phyloP scores from a whole-genome alignment of 2,329 filamentous ascomycete genomes.

The Colletotrichum kahawae region DNA sequence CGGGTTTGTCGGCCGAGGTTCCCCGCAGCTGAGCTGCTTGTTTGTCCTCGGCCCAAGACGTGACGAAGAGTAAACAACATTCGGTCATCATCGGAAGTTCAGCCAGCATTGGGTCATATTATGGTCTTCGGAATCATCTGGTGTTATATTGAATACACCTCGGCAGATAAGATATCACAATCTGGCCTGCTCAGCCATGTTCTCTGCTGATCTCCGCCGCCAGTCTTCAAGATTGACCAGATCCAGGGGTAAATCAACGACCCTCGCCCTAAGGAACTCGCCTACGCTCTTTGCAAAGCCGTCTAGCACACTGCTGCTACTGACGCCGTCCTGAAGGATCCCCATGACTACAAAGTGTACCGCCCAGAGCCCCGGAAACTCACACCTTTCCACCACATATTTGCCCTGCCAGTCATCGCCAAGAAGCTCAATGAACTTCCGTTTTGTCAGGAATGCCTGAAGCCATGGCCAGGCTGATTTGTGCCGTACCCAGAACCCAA shows the following conservation, averaged over 20 bases:
- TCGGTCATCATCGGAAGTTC: neutral
- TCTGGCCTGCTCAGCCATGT: neutral
- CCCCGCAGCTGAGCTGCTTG: neutral
- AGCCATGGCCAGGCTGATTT: slow-evolving; percentile 45
- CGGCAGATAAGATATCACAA: neutral
- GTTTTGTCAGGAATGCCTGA: slow-evolving; percentile 39
- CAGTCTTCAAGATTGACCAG: slow-evolving; percentile 27
- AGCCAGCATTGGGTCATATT: neutral
- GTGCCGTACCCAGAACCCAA: slow-evolving; percentile 40
- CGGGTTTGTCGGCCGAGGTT: neutral
- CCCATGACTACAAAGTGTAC: slow-evolving; percentile 53
- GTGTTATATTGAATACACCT: neutral
- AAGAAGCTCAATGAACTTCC: slow-evolving; percentile 42
- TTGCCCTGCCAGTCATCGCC: slow-evolving; percentile 46
- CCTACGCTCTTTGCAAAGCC: slow-evolving; percentile 56
- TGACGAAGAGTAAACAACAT: neutral
- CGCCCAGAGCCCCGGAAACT: slow-evolving; percentile 45
- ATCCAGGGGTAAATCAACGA: slow-evolving; percentile 31
- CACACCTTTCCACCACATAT: slow-evolving; percentile 47
- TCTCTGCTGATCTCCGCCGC: slow-evolving; percentile 6
- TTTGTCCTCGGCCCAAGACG: neutral
- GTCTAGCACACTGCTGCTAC: slow-evolving; percentile 51
- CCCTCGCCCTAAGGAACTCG: slow-evolving; percentile 47
- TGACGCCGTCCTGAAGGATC: slow-evolving; percentile 48
- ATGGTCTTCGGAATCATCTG: neutral